Conservation (phyloP, 176 grass and related monocot genomes). For the Pharus latifolius region DNA sequence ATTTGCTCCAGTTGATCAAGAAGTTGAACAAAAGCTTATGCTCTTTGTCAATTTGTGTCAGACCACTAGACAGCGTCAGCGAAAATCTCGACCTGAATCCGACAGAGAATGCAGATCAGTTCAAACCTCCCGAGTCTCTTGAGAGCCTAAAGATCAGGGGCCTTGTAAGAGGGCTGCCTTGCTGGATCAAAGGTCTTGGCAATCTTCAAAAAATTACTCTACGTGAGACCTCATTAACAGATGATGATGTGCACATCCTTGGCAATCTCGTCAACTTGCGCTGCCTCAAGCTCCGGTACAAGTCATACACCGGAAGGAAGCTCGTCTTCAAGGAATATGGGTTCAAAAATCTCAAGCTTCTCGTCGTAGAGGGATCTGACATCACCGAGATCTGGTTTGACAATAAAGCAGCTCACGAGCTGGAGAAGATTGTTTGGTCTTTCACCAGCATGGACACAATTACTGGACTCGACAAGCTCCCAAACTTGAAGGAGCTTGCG, state of each 20-base stretch:
- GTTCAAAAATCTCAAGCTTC: background rate
- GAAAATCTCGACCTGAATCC: background rate
- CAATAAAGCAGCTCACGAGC: background rate
- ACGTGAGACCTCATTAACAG: background rate
- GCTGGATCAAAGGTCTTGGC: background rate
- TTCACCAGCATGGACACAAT: background rate
- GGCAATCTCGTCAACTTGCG: background rate
- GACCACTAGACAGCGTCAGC: background rate
- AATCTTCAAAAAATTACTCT: constrained; percentile 12
- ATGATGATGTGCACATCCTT: background rate
- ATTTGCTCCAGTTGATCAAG: background rate
- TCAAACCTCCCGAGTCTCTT: background rate
- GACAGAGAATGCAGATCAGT: background rate
- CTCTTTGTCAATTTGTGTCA: background rate
- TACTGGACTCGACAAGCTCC: background rate
- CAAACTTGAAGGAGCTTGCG: background rate
- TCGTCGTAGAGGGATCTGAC: background rate
- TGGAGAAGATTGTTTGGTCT: background rate
- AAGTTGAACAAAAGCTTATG: background rate
- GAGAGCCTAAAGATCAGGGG: constrained; percentile 17
- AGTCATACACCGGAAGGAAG: background rate
- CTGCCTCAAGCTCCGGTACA: background rate
- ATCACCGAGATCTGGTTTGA: background rate
- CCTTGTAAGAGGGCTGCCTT: background rate
- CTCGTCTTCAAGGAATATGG: background rate